These are phyloP conservation scores for Penicillium freii DNA, from an alignment of 2,329 filamentous ascomycete species.

Conservation along the genomic window DNA sequence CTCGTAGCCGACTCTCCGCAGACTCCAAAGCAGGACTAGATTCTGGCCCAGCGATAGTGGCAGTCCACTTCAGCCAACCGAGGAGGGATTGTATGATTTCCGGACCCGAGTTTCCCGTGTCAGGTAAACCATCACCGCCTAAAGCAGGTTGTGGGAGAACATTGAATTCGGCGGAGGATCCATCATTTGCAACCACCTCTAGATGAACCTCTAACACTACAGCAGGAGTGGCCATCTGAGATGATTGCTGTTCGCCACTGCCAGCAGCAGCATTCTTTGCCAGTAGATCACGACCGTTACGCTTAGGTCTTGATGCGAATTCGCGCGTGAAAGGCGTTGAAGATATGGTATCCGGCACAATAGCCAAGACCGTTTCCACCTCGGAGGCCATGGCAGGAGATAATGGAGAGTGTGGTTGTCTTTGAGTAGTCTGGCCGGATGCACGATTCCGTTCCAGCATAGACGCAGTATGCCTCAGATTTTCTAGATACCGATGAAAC, in stretches of 20 bases:
- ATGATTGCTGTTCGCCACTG: constrained; percentile 12
- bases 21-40: constrained; percentile 27
- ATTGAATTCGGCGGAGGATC: neutral
- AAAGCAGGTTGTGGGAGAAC: neutral
- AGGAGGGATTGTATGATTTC: constrained; percentile 37
- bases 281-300: constrained; percentile 33
- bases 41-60: constrained; percentile 20
- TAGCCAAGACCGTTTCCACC: neutral
- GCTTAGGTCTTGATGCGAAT: constrained; percentile 27
- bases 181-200: constrained; percentile 34
- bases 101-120: constrained; percentile 15
- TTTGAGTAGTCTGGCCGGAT: constrained; percentile 9
- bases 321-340: constrained; percentile 26
- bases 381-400: constrained; percentile 1
- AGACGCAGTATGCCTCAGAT: constrained; percentile 27
- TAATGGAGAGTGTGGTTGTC: constrained; percentile 14
- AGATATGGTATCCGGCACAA: neutral
- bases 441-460: constrained; percentile 13
- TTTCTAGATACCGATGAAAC: constrained; percentile 41
- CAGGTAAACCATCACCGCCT: constrained; percentile 1
- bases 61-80: constrained; percentile 33
- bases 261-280: constrained; percentile 15
- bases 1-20: constrained; percentile 38
- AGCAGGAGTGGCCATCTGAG: constrained; percentile 36
- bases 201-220: constrained; percentile 42